Conservation (phyloP, 495 filamentous ascomycete genomes). For the Cenococcum geophilum region DNA sequence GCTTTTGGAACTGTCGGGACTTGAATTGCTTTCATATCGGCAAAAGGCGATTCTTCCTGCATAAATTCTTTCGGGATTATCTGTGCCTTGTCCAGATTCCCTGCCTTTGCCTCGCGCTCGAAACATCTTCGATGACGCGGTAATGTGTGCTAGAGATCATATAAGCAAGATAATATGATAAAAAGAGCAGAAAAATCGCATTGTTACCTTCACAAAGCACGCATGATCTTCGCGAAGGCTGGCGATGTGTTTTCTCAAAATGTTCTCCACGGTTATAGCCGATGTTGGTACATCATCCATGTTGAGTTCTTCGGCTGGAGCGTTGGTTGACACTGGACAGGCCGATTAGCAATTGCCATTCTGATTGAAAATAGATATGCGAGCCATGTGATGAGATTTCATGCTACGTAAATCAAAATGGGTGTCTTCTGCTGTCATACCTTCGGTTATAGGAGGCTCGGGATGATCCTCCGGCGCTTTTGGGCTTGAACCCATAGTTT, state of each 20-base stretch:
- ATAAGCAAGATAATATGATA: not conserved
- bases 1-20: not conserved
- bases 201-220: not conserved
- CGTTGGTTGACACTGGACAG: not conserved
- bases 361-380: not conserved
- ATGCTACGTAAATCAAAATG: not conserved
- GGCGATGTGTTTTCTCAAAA: constrained; percentile 10
- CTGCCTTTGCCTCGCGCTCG: not conserved
- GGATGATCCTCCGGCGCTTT: too few species aligned
- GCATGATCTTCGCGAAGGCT: constrained; percentile 10
- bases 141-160: not conserved
- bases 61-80: not conserved
- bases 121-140: constrained; percentile 13
- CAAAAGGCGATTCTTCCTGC: constrained; percentile 16
- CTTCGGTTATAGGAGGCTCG: not conserved
- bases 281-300: not conserved
- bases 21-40: constrained; percentile 16
- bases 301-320: not conserved
- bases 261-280: not conserved
- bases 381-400: not conserved
- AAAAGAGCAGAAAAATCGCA: not conserved
- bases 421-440: not conserved
- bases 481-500: not conserved
- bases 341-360: not conserved
- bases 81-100: not conserved